Base-by-base conservation (phyloP, 2,329 filamentous ascomycete species). In the Penicillium carneum region DNA sequence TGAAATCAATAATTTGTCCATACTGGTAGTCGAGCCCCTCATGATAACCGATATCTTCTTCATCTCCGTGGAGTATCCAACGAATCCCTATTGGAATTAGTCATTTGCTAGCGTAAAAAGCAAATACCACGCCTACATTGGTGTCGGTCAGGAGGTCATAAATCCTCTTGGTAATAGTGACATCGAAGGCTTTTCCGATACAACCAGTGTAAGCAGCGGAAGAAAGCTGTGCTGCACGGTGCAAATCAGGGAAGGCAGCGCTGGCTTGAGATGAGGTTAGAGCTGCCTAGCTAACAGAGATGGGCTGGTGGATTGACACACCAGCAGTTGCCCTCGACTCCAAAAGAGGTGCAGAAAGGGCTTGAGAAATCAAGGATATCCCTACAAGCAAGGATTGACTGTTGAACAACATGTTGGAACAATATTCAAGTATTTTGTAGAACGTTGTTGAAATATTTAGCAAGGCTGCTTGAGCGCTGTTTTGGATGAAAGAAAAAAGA, bases 201-300 rank as follows among this genome's bases (percentile, higher is more conserved):
- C 72, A 74, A 41, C 68, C 72, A 3, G 63, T 71, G 49, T 74
- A 74, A 1, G 71, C 71, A 41, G 71, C 72, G 7, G 72, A 75
- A 9, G 72, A 71, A 12, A 75, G 65, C 29, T 74, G 46, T n/a
- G 72, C 72, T 3, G 72, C 67, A 38, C 72, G 65, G 10, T 67
- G 66, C 20, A 74, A 59, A 34, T 67, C 64, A 12, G 61, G 9
- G 20, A 65, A 73, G 9, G 63, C 65, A 36, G 59, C 47, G 10
- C 64, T 9, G 38, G 65, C 71, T 72, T 47, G 4, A 50, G 6
- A 45, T 1, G 9, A 39, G 12, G 42, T 59, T 38, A 57, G 18
- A 11, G 9, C 4, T 36, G 7, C 3, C 29, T 10, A 16, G 3
- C 14, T 2, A 14, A 26, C 7, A 31, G 3, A 42, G 14, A 20